Base-by-base conservation (phyloP, 805 yeast genomes). In the Candida silvicultrix region DNA sequence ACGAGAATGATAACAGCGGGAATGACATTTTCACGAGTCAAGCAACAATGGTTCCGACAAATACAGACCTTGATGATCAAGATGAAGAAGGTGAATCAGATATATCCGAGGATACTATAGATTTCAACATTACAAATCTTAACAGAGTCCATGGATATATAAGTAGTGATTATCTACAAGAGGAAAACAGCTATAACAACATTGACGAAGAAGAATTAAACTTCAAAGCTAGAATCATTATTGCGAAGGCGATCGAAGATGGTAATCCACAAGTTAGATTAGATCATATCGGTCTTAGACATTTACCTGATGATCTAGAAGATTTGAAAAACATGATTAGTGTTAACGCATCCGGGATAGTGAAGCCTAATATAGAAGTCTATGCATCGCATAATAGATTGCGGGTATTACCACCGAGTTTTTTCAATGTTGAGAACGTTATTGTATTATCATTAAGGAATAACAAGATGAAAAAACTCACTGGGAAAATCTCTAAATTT, bases 271-370 rank as follows among this genome's bases (percentile, higher is more conserved):
- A 56, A n/a, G 64, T 81, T 2, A 62, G 71, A 45, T 54, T 81
- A 23, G 83, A 79, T 44, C 62, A 70, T 15, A 56, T 78, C 60
- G 71, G 68, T 0, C 60, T 81, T 36, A 65, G 63, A 11, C 71
- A 71, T 6, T 58, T 81, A 3, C 85, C 87, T 1, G 79, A 76
- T 43, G 83, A 79, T 50, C 68, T 81, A 25, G 72, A 71, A 43
- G 87, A 81, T 56, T 63, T 81, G 50, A 71, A 77, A 53, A 70
- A 79, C 45, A 59, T 79, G 53, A 80, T 79, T n/a, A 70, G 72
- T 46, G 71, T 69, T 50, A 66, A 62, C 5, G 49, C 54, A 1
- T 51, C 53, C 10, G 69, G 68, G 0, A 57, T 70, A 5, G 56
- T 57, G n/a, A 56, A 59, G 21, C 72, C 75, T 1, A 43, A 53